These are phyloP conservation scores for Aspergillus sclerotioniger DNA, from an alignment of 495 filamentous ascomycete species.

Conservation along the genomic window DNA sequence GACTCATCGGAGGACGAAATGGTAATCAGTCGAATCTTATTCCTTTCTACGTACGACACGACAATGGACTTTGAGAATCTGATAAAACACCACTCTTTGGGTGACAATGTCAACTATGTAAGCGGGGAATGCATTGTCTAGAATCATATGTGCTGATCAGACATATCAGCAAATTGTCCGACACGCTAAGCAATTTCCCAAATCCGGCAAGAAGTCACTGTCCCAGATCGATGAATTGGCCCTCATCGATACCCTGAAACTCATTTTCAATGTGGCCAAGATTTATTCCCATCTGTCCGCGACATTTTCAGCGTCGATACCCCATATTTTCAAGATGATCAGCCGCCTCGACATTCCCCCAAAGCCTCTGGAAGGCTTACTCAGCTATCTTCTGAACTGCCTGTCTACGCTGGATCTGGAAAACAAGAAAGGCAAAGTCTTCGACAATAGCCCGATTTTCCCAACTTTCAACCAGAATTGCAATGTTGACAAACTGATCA, in stretches of 20 bases:
- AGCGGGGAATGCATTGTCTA: conserved; percentile 1
- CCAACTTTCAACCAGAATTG: conserved; percentile 59
- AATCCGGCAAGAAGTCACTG: conserved; percentile 37
- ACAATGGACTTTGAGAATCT: conserved; percentile 64
- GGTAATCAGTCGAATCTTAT: conserved; percentile 75
- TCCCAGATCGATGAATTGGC: conserved; percentile 75
- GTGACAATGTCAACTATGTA: conserved; percentile 64
- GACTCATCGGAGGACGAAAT: conserved; percentile 88
- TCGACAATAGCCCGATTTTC: conserved; percentile 56
- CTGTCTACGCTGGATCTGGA: conserved; percentile 73
- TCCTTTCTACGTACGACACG: conserved; percentile 83
- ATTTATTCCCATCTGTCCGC: conserved; percentile 58
- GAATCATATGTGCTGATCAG: background rate
- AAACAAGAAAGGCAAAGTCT: conserved; percentile 41
- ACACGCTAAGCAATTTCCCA: conserved; percentile 62
- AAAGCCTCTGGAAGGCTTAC: conserved; percentile 58
- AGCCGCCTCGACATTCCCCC: conserved; percentile 49
- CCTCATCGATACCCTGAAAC: conserved; percentile 77
- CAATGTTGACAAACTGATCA: conserved; percentile 67
- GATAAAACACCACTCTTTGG: conserved; percentile 67
- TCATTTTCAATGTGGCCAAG: conserved; percentile 84
- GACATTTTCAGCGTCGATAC: conserved; percentile 65
- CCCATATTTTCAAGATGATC: conserved; percentile 72
- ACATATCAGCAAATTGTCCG: conserved; percentile 59
- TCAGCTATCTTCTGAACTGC: conserved; percentile 71